A percentile compares a stretch with the other conserved stretches of the same genome.
phyloP scores from a whole-genome alignment of 306 rosid species.

The Cyamopsis tetragonoloba region DNA sequence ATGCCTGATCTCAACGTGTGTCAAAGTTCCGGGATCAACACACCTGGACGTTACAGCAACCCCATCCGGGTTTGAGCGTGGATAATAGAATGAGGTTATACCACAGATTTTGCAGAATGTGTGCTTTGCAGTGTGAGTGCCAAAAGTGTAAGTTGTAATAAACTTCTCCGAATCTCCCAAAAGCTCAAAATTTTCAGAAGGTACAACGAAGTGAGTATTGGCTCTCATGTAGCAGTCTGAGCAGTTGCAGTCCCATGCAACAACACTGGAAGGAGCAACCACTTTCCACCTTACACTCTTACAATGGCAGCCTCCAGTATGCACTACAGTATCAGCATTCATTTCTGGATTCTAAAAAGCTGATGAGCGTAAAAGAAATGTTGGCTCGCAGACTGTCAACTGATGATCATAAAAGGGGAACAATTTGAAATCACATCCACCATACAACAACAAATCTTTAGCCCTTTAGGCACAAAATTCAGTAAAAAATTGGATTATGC shows the following conservation, averaged over 20 bases:
- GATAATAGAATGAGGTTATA: conserved; percentile 76
- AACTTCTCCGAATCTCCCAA: conserved; percentile 57
- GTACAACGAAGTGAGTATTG: conserved; percentile 59
- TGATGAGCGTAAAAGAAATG: neutral
- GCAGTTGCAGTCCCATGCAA: conserved; percentile 81
- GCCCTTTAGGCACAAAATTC: neutral
- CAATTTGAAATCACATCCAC: neutral
- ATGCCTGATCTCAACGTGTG: conserved; percentile 46
- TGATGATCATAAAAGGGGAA: neutral
- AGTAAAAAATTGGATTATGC: neutral
- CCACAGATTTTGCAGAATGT: conserved; percentile 82
- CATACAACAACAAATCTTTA: neutral
- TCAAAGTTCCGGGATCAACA: conserved; percentile 76
- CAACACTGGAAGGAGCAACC: conserved; percentile 51
- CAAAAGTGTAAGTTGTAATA: conserved; percentile 73
- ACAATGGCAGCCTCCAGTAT: conserved; percentile 88
- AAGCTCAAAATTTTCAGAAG: conserved; percentile 57
- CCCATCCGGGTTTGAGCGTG: conserved; percentile 92
- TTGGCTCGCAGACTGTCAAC: neutral
- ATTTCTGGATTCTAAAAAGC: conserved; percentile 31
- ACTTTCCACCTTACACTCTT: conserved; percentile 73
- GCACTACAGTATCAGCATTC: conserved; percentile 57
- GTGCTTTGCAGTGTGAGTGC: conserved; percentile 78
- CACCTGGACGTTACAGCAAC: conserved; percentile 66
- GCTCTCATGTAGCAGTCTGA: conserved; percentile 75